Base-by-base conservation (phyloP, 2,329 filamentous ascomycete genomes). In the Venturia carpophila region DNA sequence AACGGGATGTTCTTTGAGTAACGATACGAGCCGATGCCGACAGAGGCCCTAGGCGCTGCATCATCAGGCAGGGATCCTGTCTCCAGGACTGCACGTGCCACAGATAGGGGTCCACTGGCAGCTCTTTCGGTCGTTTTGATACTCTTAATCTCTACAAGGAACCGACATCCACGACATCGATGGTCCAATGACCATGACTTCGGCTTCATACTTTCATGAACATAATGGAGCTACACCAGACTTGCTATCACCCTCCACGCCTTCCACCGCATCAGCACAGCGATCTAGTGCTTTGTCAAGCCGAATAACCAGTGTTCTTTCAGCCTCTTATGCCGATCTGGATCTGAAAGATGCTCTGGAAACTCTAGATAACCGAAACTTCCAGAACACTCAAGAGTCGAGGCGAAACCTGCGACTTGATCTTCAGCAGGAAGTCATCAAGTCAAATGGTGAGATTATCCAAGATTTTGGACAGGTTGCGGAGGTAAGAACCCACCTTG, bases 361-460 rank as follows among this genome's bases (percentile, higher is more conserved):
- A 63, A 85, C 94, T 0, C 79, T 97, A 24, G 93, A 97, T 75
- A 79, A 84, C 62, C 84, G 90, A 43, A 82, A 82, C 0, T 75
- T 92, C 17, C 79, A 83, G 65, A 97, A 96, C 73, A 90, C 86
- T 15, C 82, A 90, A 11, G 89, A 92, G 69, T 88, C 87, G 2
- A 84, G 94, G 63, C 86, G 93, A 6, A 87, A 90, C 66, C 78
- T 97, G 19, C 86, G 92, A 19, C 77, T 96, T 0, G 87, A 95
- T 73, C 82, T 96, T 1, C 92, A 97, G 73, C 93, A 89, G 74
- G 92, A 97, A 73, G 90, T 97, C 45, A 92, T 97, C 65, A 86
- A 93, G 69, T 92, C 89, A 76, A 97, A 97, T 84, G 92, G 90
- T 62, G 86, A 91, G 68, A 90, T 97, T 68, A 86, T 97, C 66